Evolutionary conservation across 352 stramenopile species (phyloP).

Genomic region (Pythium graminicola): DNA sequence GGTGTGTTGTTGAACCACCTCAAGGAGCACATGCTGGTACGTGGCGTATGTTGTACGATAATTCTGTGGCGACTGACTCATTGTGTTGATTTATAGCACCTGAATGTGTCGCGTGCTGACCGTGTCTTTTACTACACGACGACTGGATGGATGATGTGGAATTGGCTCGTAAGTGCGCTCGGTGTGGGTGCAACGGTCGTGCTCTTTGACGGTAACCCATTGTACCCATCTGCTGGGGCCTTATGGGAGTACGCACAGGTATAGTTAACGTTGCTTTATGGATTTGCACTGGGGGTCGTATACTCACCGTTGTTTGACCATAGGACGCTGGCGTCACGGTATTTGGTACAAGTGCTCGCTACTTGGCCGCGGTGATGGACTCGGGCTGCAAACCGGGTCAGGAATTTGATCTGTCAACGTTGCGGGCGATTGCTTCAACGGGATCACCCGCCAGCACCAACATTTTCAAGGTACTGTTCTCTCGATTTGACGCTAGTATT

Average conservation of each 20-base stretch:
- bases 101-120: constrained; percentile 57
- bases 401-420: constrained; percentile 58
- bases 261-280: background rate
- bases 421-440: constrained; percentile 63
- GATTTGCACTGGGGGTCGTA: background rate
- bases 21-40: constrained; percentile 72
- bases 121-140: constrained; percentile 82
- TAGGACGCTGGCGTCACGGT: constrained; percentile 53
- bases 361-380: constrained; percentile 70
- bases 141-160: constrained; percentile 88
- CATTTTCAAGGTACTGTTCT: constrained; percentile 62
- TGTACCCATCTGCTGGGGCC: constrained; percentile 45
- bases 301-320: background rate
- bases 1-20: constrained; percentile 73
- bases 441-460: constrained; percentile 68
- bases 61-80: background rate
- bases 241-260: constrained; percentile 62
- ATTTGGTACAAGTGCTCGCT: constrained; percentile 70
- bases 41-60: constrained; percentile 10
- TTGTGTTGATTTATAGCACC: constrained; percentile 29
- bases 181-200: constrained; percentile 67
- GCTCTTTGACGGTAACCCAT: constrained; percentile 68
- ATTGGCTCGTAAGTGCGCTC: constrained; percentile 74
- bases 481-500: no score
- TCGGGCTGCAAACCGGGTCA: constrained; percentile 50